Evolutionary conservation across 2,329 filamentous ascomycete species (phyloP).

Genomic region (Grosmannia clavigera): DNA sequence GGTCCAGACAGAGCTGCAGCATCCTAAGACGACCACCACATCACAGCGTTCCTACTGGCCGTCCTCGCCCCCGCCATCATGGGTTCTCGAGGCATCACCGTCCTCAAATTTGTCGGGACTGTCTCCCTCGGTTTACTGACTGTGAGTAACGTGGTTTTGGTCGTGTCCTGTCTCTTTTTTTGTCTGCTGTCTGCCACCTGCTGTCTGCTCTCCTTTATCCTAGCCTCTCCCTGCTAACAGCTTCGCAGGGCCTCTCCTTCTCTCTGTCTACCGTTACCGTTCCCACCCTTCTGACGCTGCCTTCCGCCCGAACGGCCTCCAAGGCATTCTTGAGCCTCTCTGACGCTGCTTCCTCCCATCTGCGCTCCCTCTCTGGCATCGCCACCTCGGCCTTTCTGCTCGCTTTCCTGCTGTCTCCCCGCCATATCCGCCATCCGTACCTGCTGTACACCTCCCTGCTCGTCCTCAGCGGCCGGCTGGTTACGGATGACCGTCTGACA

Average conservation of each 20-base stretch:
- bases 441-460: slow-evolving; percentile 73
- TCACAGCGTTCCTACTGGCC: not conserved
- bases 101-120: slow-evolving; percentile 87
- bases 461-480: slow-evolving; percentile 47
- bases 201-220: not conserved
- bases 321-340: slow-evolving; percentile 59
- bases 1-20: not conserved
- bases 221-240: not conserved
- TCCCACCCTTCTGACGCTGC: slow-evolving; percentile 68
- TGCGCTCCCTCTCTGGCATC: slow-evolving; percentile 54
- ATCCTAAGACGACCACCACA: not conserved
- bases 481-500: slow-evolving; percentile 34
- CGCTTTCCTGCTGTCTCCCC: slow-evolving; percentile 66
- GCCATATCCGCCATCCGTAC: slow-evolving; percentile 71
- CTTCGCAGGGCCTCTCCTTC: slow-evolving; percentile 69
- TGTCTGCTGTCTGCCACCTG: not conserved
- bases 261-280: slow-evolving; percentile 66
- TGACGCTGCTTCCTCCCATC: slow-evolving; percentile 49
- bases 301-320: slow-evolving; percentile 58
- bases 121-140: slow-evolving; percentile 80
- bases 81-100: slow-evolving; percentile 56
- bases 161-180: not conserved
- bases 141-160: slow-evolving; percentile 31
- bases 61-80: slow-evolving; percentile 26
- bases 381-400: slow-evolving; percentile 61